A percentile compares a stretch with the other conserved stretches of the same genome.
Evolutionary conservation across 306 rosid genomes (phyloP).

Genomic region (Corylus americana): DNA sequence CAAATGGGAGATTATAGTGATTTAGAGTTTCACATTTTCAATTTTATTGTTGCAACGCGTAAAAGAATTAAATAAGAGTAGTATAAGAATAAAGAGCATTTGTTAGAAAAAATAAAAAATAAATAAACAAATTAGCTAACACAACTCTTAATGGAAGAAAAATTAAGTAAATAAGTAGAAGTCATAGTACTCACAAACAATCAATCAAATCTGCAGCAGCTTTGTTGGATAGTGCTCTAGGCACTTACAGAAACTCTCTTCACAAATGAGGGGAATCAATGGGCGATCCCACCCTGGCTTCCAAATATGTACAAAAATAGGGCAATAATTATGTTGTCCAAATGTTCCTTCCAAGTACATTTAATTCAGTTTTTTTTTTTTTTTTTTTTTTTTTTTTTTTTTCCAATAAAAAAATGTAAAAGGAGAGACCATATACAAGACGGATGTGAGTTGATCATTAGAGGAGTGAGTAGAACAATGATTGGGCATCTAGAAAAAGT

Average conservation of each 20-base stretch:
- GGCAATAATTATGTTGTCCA: conserved; percentile 45
- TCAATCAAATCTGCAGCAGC: conserved; percentile 47
- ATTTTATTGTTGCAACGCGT: too few relatives aligned
- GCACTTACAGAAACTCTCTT: conserved; percentile 47
- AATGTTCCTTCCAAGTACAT: conserved; percentile 47
- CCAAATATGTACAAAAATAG: conserved; percentile 27
- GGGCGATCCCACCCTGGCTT: conserved; percentile 28
- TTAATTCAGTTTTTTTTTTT: conserved; percentile 25
- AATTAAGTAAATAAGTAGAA: too few relatives aligned
- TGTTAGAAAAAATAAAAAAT: too few relatives aligned
- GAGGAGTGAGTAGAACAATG: conserved; percentile 23
- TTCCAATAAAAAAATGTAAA: not conserved
- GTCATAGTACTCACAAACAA: conserved; percentile 34
- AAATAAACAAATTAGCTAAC: too few relatives aligned
- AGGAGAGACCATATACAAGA: conserved; percentile 10
- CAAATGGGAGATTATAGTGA: too few relatives aligned
- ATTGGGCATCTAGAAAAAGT: not conserved
- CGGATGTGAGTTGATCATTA: conserved; percentile 23
- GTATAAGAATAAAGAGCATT: too few relatives aligned
- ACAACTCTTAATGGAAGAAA: too few relatives aligned
- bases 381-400: conserved; percentile 22
- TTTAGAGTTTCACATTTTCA: too few relatives aligned
- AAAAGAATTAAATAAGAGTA: too few relatives aligned
- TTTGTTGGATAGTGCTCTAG: conserved; percentile 40
- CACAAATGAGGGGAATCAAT: conserved; percentile 38